These are phyloP conservation scores for Suillus subluteus DNA, from an alignment of 768 basidiomycete species.

Conservation along the genomic window DNA sequence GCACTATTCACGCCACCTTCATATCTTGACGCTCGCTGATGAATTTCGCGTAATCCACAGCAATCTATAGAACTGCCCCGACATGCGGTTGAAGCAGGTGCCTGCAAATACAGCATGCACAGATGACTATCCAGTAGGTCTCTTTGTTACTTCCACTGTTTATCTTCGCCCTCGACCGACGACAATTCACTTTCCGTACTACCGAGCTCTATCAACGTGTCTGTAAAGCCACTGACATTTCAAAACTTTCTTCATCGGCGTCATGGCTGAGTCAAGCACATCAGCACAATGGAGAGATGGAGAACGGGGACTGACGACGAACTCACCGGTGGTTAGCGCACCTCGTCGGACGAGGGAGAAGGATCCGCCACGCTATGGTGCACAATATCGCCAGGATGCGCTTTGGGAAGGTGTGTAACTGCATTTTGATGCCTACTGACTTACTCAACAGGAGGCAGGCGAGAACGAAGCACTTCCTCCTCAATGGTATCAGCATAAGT, in stretches of 20 bases:
- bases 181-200: not conserved
- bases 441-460: not conserved
- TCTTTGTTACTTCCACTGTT: not conserved
- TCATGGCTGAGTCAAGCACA: not conserved
- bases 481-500: not conserved
- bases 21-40: no score
- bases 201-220: not conserved
- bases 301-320: not conserved
- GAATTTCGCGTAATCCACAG: no score
- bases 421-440: not conserved
- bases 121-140: not conserved
- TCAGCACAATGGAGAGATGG: not conserved
- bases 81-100: no score
- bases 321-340: not conserved
- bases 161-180: not conserved
- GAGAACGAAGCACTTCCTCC: not conserved
- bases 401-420: slow-evolving; percentile 1
- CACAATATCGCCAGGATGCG: not conserved
- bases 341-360: not conserved
- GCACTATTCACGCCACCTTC: no score
- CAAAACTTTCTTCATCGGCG: not conserved
- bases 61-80: no score
- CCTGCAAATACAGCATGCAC: not conserved
- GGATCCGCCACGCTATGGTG: not conserved
- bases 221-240: not conserved